phyloP scores from a whole-genome alignment of 768 basidiomycete genomes.

The Suillus ampliporus region DNA sequence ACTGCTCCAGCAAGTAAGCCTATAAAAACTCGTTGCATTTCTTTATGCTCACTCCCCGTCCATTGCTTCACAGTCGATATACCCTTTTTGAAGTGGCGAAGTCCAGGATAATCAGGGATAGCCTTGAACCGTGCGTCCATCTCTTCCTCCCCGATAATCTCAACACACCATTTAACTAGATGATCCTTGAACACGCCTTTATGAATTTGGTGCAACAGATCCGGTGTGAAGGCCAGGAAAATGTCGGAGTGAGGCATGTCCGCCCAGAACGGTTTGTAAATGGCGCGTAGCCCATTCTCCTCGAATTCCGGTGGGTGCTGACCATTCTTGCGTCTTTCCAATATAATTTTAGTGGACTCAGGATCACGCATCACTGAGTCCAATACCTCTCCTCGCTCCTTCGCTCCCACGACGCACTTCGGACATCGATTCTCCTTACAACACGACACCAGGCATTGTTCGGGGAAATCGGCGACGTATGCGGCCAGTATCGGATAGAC shows the following conservation, averaged over 20 bases:
- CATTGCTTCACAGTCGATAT: slow-evolving; percentile 47
- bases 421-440: slow-evolving; percentile 19
- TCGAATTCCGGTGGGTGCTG: slow-evolving; percentile 11
- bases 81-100: slow-evolving; percentile 34
- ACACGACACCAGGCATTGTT: slow-evolving; percentile 22
- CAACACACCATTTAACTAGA: slow-evolving; percentile 41
- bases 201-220: slow-evolving; percentile 55
- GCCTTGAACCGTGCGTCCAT: slow-evolving; percentile 22
- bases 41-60: slow-evolving; percentile 50
- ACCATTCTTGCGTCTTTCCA: slow-evolving; percentile 7
- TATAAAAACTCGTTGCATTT: slow-evolving; percentile 42
- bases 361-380: slow-evolving; percentile 5
- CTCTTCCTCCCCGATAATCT: slow-evolving; percentile 15
- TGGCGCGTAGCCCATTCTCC: neutral
- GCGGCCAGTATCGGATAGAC: slow-evolving; percentile 29
- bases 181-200: slow-evolving; percentile 55
- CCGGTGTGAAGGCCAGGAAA: slow-evolving; percentile 42
- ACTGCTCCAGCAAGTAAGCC: slow-evolving; percentile 33
- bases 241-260: slow-evolving; percentile 48
- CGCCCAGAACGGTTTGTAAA: slow-evolving; percentile 45
- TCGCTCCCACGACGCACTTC: slow-evolving; percentile 7
- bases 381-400: slow-evolving; percentile 10
- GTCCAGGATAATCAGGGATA: slow-evolving; percentile 15
- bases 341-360: neutral
- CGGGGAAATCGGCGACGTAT: slow-evolving; percentile 32